A percentile compares a stretch with the other conserved stretches of the same genome.
phyloP scores from a whole-genome alignment of 352 stramenopile genomes.

The Globisporangium spiculum region DNA sequence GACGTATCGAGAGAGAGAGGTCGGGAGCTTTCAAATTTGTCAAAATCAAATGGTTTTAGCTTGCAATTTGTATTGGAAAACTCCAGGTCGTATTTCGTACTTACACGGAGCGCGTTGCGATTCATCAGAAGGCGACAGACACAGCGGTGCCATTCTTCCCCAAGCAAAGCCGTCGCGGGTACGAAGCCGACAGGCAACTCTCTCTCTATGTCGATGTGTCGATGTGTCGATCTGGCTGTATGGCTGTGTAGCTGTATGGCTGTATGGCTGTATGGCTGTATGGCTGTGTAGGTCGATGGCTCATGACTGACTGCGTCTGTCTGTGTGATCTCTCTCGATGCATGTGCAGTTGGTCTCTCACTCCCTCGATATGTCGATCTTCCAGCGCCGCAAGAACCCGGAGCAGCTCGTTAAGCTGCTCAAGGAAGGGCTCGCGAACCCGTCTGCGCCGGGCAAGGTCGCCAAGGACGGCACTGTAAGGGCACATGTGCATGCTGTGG shows the following conservation, averaged over 20 bases:
- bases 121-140: neutral
- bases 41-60: too few relatives aligned
- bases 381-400: constrained; percentile 74
- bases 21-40: too few relatives aligned
- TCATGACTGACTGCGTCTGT: neutral
- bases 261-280: neutral
- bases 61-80: too few relatives aligned
- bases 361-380: constrained; percentile 48
- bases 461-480: constrained; percentile 46
- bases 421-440: constrained; percentile 64
- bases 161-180: neutral
- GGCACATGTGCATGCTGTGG: neutral
- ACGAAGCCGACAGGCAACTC: neutral
- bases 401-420: constrained; percentile 83
- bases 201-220: neutral
- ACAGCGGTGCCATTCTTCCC: constrained; percentile 1
- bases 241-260: neutral
- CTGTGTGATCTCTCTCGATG: neutral
- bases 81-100: neutral
- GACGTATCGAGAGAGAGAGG: too few relatives aligned
- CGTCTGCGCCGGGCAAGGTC: constrained; percentile 41
- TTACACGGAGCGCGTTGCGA: neutral
- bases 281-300: neutral
- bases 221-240: neutral
- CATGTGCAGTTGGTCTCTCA: neutral